These are phyloP conservation scores for Pulveroboletus ravenelii DNA, from an alignment of 768 basidiomycete genomes.

Conservation along the genomic window DNA sequence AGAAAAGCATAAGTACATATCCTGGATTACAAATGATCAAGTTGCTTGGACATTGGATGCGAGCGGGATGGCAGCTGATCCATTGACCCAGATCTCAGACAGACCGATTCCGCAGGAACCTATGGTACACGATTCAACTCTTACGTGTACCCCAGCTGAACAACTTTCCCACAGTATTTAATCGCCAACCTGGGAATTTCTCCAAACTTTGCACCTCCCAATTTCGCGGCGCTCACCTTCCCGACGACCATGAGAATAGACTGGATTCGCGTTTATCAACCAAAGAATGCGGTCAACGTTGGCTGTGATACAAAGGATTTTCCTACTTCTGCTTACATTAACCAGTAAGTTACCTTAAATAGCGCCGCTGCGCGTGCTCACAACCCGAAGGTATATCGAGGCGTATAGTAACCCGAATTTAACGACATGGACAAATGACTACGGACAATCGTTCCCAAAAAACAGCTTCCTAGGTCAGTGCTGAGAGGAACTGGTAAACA, in stretches of 20 bases:
- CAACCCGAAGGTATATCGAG: constrained; percentile 41
- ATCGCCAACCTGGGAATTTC: constrained; percentile 86
- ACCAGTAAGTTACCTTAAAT: constrained; percentile 41
- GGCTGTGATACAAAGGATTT: constrained; percentile 79
- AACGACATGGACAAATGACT: constrained; percentile 63
- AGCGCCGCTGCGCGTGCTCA: constrained; percentile 1
- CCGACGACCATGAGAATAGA: constrained; percentile 76
- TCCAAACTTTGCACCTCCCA: constrained; percentile 68
- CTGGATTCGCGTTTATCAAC: constrained; percentile 90
- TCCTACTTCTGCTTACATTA: constrained; percentile 82
- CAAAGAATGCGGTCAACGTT: constrained; percentile 59
- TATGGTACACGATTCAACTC: constrained; percentile 46
- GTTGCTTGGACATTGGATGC: constrained; percentile 67
- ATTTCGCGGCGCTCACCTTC: constrained; percentile 66
- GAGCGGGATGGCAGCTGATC: constrained; percentile 55
- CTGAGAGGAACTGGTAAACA: constrained; percentile 26
- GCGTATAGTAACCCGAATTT: constrained; percentile 83
- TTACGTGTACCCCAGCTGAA: background rate
- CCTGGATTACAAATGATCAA: constrained; percentile 65
- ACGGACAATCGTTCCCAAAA: constrained; percentile 63
- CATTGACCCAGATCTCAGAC: constrained; percentile 53
- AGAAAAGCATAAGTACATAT: constrained; percentile 53
- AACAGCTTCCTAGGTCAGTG: constrained; percentile 59
- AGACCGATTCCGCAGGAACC: constrained; percentile 80
- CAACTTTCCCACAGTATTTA: constrained; percentile 53